Evolutionary conservation across 805 yeast species (phyloP), one percentile per base, ranked within the genome.

Genomic region (Millerago galiae): DNA sequence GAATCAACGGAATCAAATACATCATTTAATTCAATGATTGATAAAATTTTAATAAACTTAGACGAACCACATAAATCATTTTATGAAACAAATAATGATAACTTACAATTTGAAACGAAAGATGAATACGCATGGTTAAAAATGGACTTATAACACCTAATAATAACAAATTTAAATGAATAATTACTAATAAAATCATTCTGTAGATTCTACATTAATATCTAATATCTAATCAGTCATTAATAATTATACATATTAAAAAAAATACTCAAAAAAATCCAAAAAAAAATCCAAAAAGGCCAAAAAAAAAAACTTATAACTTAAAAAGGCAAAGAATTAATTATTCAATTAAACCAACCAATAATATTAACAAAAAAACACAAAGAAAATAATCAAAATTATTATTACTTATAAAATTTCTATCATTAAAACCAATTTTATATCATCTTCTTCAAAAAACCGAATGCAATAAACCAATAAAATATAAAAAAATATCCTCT

Each of bases 41-140:
- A 37, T 24, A 15, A 37, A 5, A 3, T 37, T 2, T 14, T 37
- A 12, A 15, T 29, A 5, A n/a, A 25, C 8, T 16, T 35, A 11
- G 28, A 21, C 7, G 28, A 31, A 21, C 24, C 24, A 21, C n/a
- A n/a, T n/a, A 21, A 21, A 21, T 21, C 24, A 5, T 21, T 21
- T 21, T 4, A 21, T 4, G 24, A 7, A 21, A 21, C 4, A 5
- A 7, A 21, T 21, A 21, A 21, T 21, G 24, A 21, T 21, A 7
- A 21, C 24, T 21, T 21, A 21, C 24, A 21, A 21, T 21, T 21
- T 21, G 24, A 21, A 21, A 21, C 7, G 24, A 21, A 21, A 21
- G 42, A 52, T 34, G 53, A 53, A 24, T 53, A 46, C 28, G 55
- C 46, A 27, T 53, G 56, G 56, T 18, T 53, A 11, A 53, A 53